Base-by-base conservation (phyloP, 257 asterid genomes). In the Cruciata laevipes region DNA sequence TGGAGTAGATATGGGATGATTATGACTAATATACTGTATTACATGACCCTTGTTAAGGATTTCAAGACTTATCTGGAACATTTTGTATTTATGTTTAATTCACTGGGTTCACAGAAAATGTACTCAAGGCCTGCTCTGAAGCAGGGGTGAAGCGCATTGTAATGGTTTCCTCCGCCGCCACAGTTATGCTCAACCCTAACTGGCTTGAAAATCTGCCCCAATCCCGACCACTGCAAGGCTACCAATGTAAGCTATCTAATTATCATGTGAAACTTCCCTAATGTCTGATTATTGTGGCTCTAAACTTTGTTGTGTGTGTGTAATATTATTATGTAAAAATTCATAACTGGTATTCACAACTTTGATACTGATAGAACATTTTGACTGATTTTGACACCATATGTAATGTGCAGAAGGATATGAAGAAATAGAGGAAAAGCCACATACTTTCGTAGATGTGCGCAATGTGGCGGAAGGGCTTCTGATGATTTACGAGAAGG, bases 271-370 rank as follows among this genome's bases (percentile, higher is more conserved):
- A 17, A 49, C 10, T 23, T 31, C 6, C n/a, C 62, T 14, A 20
- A 16, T 61, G 40, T 37, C 9, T 37, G 35, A 4, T 14, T 3
- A 17, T 53, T 5, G 14, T 13, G n/a, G 1, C 35, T 63, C 0
- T 21, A 10, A 42, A 37, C 52, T 23, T 12, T 40, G 20, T 10
- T 9, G 10, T 35, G 11, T 44, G 3, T 69, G 35, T 42, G 17
- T 38, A 38, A n/a, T n/a, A n/a, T n/a, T n/a, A n/a, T n/a, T n/a
- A 42, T 13, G 6, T 10, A 7, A 12, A 44, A 18, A 44, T 44
- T 47, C 89, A 89, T 96, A 84, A 87, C 61, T 91, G 96, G 98
- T 89, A 91, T 73, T 83, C 77, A 0, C n/a, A n/a, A n/a, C n/a
- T n/a, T n/a, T n/a, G n/a, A n/a, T n/a, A n/a, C n/a, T n/a, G n/a